Percentiles rank a stretch among this genome's conserved stretches.
Evolutionary conservation across 1,284 basidiomycete species (phyloP).

Genomic region (Phylloporus gajari): DNA sequence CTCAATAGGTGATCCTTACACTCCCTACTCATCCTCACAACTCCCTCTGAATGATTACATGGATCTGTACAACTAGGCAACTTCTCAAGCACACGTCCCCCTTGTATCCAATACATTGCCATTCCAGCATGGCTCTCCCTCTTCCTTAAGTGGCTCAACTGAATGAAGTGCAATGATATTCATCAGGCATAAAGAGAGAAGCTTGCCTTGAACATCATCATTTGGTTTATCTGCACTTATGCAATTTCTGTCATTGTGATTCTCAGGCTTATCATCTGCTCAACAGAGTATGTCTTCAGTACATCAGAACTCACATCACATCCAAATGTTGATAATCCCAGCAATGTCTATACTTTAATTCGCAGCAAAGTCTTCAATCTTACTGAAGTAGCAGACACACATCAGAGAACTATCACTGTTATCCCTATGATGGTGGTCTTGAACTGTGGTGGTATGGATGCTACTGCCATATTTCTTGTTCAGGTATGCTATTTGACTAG

Average conservation of each 20-base stretch:
- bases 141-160: conserved; percentile 75
- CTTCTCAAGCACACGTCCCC: conserved; percentile 70
- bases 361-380: conserved; percentile 95
- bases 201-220: conserved; percentile 93
- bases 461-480: conserved; percentile 90
- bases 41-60: conserved; percentile 56
- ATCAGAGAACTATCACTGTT: conserved; percentile 77
- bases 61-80: conserved; percentile 56
- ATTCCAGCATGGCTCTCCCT: conserved; percentile 80
- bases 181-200: conserved; percentile 99
- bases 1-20: conserved; percentile 81
- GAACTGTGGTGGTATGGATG: conserved; percentile 82
- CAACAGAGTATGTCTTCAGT: conserved; percentile 92
- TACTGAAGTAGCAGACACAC: conserved; percentile 65
- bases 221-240: conserved; percentile 92
- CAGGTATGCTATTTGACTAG: conserved; percentile 64
- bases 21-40: conserved; percentile 69
- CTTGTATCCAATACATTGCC: conserved; percentile 85
- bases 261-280: conserved; percentile 91
- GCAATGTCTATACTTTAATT: conserved; percentile 84
- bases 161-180: conserved; percentile 95
- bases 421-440: conserved; percentile 80
- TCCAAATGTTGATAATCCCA: conserved; percentile 70
- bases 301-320: conserved; percentile 80
- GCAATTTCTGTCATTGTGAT: conserved; percentile 95